A percentile compares a stretch with the other conserved stretches of the same genome.
These are phyloP conservation scores for Umbelopsis sp. DNA, from an alignment of 371 early-diverging fungal genomes.

Conservation along the genomic window DNA sequence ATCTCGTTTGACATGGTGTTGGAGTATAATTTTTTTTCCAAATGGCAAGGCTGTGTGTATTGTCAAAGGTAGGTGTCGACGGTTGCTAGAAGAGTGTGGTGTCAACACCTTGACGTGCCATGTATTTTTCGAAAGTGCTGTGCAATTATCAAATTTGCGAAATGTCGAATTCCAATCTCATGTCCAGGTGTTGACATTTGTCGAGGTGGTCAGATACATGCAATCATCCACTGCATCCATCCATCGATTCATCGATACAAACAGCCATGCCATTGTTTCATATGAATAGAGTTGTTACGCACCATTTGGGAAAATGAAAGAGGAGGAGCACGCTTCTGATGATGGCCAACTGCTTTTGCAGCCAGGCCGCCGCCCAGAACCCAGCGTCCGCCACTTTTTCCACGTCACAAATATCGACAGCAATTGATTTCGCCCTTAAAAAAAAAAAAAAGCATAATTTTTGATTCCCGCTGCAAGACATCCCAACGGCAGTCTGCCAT, in stretches of 20 bases:
- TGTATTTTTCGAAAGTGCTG: not conserved
- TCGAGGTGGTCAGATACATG: not conserved
- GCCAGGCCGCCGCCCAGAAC: slow-evolving; percentile 2
- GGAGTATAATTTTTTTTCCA: too few species aligned
- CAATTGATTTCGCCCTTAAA: too few species aligned
- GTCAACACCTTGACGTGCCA: not conserved
- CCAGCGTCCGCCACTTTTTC: too few species aligned
- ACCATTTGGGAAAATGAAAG: slow-evolving; percentile 17
- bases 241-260: slow-evolving; percentile 21
- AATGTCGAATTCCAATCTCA: not conserved
- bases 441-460: too few species aligned
- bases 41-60: too few species aligned
- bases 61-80: too few species aligned
- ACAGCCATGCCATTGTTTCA: not conserved
- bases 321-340: not conserved
- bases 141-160: not conserved
- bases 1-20: too few species aligned
- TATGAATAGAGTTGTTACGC: slow-evolving; percentile 1
- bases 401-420: too few species aligned
- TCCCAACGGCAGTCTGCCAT: too few species aligned
- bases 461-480: too few species aligned
- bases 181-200: not conserved
- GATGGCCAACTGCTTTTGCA: slow-evolving; percentile 1
- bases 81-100: not conserved
- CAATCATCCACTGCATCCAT: slow-evolving; percentile 26